Conservation (phyloP, 441 rosid species). For the Biscutella auriculata region DNA sequence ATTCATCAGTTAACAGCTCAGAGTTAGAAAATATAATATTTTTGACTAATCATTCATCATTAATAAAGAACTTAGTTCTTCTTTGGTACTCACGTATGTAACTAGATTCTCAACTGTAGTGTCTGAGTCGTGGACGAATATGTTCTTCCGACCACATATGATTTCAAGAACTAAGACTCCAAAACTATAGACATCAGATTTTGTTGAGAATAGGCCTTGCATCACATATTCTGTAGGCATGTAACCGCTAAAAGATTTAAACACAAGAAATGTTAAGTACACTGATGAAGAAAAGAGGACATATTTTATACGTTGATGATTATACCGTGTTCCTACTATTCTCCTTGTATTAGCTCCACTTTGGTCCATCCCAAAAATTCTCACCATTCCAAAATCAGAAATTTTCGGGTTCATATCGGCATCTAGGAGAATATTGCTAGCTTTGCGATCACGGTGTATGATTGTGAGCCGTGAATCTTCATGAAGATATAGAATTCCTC, state of each 20-base stretch:
- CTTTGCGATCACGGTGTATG: slow-evolving; percentile 45
- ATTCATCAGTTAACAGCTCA: neutral
- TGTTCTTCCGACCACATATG: neutral
- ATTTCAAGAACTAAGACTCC: slow-evolving; percentile 10
- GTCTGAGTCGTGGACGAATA: neutral
- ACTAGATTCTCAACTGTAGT: neutral
- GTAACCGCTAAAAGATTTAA: slow-evolving; percentile 2
- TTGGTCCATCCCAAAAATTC: slow-evolving; percentile 21
- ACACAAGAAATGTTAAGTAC: neutral
- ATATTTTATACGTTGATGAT: no score
- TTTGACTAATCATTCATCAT: neutral
- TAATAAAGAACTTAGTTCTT: neutral
- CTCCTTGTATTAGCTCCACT: slow-evolving; percentile 16
- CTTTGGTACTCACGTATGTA: neutral
- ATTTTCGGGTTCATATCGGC: slow-evolving; percentile 36
- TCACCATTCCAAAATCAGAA: slow-evolving; percentile 34
- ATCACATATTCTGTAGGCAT: neutral
- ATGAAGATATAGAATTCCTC: slow-evolving; percentile 29
- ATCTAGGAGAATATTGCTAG: slow-evolving; percentile 36
- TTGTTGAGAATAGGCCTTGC: neutral
- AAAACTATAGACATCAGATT: slow-evolving; percentile 14
- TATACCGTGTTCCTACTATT: slow-evolving; percentile 34
- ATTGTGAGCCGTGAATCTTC: slow-evolving; percentile 25
- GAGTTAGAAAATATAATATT: neutral
- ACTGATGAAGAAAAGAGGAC: neutral